phyloP scores from a whole-genome alignment of 2,329 filamentous ascomycete species.

The Thielaviopsis punctulata region DNA sequence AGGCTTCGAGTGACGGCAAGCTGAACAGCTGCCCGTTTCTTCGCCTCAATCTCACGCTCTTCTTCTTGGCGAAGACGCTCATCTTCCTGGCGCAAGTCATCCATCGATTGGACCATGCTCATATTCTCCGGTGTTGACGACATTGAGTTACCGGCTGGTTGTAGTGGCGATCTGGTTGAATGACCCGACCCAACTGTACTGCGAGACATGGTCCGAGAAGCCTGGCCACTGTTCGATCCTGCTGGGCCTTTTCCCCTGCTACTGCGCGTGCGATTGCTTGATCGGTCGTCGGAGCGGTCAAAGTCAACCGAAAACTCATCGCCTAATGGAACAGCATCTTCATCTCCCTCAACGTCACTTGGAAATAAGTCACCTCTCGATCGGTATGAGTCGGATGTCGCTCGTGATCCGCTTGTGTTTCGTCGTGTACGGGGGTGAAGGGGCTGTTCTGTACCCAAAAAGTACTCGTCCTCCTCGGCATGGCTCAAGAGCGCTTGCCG shows the following conservation, averaged over 20 bases:
- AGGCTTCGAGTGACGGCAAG: constrained; percentile 35
- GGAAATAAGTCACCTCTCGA: constrained; percentile 83
- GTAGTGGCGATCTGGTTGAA: constrained; percentile 19
- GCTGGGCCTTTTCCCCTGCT: constrained; percentile 41
- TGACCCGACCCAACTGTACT: constrained; percentile 34
- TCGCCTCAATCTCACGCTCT: constrained; percentile 33
- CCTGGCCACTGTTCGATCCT: constrained; percentile 15
- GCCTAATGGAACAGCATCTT: constrained; percentile 81
- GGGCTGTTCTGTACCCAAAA: constrained; percentile 27
- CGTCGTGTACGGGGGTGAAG: constrained; percentile 40
- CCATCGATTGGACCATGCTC: constrained; percentile 24
- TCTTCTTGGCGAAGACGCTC: constrained; percentile 33
- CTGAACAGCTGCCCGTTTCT: constrained; percentile 33
- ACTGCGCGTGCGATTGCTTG: constrained; percentile 45
- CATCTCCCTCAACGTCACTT: constrained; percentile 69
- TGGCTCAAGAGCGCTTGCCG: constrained; percentile 48
- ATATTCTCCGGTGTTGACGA: constrained; percentile 12
- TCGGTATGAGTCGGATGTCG: constrained; percentile 70
- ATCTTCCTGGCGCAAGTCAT: constrained; percentile 37
- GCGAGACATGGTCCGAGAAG: constrained; percentile 38
- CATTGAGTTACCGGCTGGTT: not conserved
- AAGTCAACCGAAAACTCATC: constrained; percentile 82
- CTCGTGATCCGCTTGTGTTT: constrained; percentile 60
- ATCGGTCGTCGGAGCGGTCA: constrained; percentile 58
- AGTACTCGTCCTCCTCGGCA: constrained; percentile 20